Evolutionary conservation across 2,329 filamentous ascomycete species (phyloP).

Genomic region (Cytospora chrysosperma): DNA sequence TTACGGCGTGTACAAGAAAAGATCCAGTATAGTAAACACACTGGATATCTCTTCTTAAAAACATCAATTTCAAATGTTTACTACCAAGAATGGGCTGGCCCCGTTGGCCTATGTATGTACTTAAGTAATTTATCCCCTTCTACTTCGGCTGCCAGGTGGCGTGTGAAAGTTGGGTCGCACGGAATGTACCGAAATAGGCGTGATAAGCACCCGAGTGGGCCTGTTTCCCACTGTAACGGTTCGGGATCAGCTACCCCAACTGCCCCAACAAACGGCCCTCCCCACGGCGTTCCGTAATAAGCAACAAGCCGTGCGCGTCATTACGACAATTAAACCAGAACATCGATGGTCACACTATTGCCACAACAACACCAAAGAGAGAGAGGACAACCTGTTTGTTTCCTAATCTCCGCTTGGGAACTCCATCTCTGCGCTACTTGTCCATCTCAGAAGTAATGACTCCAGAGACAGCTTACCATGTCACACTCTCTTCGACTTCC

Average conservation of each 20-base stretch:
- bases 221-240: too few relatives aligned
- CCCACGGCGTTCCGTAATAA: neutral
- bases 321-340: slow-evolving; percentile 10
- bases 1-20: too few relatives aligned
- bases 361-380: slow-evolving; percentile 3
- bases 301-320: slow-evolving; percentile 12
- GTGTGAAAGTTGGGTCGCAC: neutral
- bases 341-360: slow-evolving; percentile 1
- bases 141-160: too few relatives aligned
- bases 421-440: neutral
- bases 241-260: neutral
- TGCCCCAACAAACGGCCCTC: neutral
- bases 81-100: too few relatives aligned
- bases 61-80: too few relatives aligned
- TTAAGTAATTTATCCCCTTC: too few relatives aligned
- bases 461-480: slow-evolving; percentile 4
- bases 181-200: too few relatives aligned
- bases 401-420: neutral
- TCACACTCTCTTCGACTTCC: slow-evolving; percentile 4
- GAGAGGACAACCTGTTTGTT: neutral
- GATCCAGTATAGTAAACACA: too few relatives aligned
- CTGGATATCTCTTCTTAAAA: too few relatives aligned
- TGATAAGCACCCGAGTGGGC: too few relatives aligned
- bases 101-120: too few relatives aligned
- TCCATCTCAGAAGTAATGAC: neutral